Evolutionary conservation across 352 stramenopile genomes (phyloP).

Genomic region (Elongisporangium anandrum): DNA sequence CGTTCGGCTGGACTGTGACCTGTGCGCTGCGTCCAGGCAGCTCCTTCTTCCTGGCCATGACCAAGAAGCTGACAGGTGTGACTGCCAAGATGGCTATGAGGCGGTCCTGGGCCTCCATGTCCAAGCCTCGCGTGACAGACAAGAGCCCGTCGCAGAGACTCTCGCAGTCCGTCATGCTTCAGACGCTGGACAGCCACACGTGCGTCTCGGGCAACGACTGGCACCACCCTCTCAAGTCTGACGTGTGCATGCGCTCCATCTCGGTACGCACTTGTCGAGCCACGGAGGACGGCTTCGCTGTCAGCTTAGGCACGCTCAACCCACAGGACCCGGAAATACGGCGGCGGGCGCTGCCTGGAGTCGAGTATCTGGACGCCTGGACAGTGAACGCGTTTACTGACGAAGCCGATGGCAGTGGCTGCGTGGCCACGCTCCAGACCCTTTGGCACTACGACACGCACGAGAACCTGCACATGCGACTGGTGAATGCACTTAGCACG

Average conservation of each 20-base stretch:
- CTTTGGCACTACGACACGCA: slow-evolving; percentile 57
- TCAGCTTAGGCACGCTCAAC: slow-evolving; percentile 56
- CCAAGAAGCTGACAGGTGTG: slow-evolving; percentile 36
- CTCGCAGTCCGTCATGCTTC: slow-evolving; percentile 34
- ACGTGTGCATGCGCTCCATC: slow-evolving; percentile 44
- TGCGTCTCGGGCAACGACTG: slow-evolving; percentile 39
- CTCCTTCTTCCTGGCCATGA: slow-evolving; percentile 45
- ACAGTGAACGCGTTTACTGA: slow-evolving; percentile 47
- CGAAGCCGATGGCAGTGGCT: slow-evolving; percentile 22
- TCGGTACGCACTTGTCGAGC: slow-evolving; percentile 41
- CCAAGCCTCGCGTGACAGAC: slow-evolving; percentile 14
- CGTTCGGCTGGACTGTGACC: slow-evolving; percentile 48
- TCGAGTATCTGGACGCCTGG: slow-evolving; percentile 47
- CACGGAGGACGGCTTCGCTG: slow-evolving; percentile 47
- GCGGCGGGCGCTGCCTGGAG: slow-evolving; percentile 14
- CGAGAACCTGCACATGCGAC: slow-evolving; percentile 43
- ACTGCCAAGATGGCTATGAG: slow-evolving; percentile 37
- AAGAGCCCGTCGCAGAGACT: slow-evolving; percentile 25
- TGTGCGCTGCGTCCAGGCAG: slow-evolving; percentile 28
- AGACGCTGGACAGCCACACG: slow-evolving; percentile 43
- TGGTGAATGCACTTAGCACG: slow-evolving; percentile 39
- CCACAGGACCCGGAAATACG: slow-evolving; percentile 35
- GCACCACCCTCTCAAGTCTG: slow-evolving; percentile 36
- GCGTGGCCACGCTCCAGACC: slow-evolving; percentile 52
- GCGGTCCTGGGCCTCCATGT: slow-evolving; percentile 26